Evolutionary conservation across 2,329 filamentous ascomycete species (phyloP).

Genomic region (Hawksworthiomyces lignivorus): DNA sequence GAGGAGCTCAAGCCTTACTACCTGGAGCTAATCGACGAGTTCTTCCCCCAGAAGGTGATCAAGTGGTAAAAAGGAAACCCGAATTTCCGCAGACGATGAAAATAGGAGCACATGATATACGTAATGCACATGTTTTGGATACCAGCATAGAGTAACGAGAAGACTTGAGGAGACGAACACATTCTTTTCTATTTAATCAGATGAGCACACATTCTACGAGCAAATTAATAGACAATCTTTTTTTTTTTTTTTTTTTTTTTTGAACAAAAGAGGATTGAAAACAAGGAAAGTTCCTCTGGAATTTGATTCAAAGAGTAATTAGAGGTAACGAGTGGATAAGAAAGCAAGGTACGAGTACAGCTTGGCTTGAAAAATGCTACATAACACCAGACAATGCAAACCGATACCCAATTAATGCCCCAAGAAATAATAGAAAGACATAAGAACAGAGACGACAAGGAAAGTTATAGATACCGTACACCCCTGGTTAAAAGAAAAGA

Average conservation of each 20-base stretch:
- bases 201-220: no score
- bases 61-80: no score
- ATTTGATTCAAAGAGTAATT: no score
- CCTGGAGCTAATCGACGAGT: constrained; percentile 66
- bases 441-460: background rate
- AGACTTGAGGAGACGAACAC: no score
- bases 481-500: background rate
- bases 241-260: background rate
- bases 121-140: no score
- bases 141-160: no score
- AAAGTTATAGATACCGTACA: no score
- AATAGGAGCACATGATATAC: no score
- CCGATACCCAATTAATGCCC: background rate
- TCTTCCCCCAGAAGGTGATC: constrained; percentile 60
- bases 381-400: constrained; percentile 6
- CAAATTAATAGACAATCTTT: no score
- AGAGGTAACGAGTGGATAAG: no score
- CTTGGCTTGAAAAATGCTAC: background rate
- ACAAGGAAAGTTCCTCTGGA: background rate
- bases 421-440: background rate
- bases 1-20: constrained; percentile 78
- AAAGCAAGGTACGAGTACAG: background rate
- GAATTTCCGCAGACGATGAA: no score
- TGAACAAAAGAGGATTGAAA: background rate
- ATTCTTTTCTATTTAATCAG: no score